These are phyloP conservation scores for Globisporangium cylindrosporum DNA, from an alignment of 352 stramenopile genomes.

Conservation along the genomic window DNA sequence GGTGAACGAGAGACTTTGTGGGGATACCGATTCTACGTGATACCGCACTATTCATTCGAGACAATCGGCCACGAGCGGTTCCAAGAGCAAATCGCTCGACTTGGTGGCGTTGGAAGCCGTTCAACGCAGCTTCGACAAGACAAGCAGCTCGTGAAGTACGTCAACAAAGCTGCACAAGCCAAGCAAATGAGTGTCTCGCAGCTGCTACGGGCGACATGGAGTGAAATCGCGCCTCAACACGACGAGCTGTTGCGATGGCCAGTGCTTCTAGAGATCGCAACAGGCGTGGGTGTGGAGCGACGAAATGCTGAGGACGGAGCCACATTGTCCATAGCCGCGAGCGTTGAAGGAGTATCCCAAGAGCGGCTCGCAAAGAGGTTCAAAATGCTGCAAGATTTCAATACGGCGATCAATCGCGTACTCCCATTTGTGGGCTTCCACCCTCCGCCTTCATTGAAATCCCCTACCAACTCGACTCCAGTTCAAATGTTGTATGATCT, in stretches of 20 bases:
- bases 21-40: slow-evolving; percentile 75
- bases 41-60: slow-evolving; percentile 56
- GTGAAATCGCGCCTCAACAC: slow-evolving; percentile 52
- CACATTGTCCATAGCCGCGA: neutral
- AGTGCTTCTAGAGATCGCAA: slow-evolving; percentile 57
- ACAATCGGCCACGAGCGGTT: slow-evolving; percentile 57
- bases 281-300: slow-evolving; percentile 12
- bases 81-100: slow-evolving; percentile 28
- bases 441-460: slow-evolving; percentile 7
- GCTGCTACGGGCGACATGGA: slow-evolving; percentile 53
- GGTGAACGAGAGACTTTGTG: slow-evolving; percentile 22
- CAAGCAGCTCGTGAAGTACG: slow-evolving; percentile 68
- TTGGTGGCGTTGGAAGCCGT: slow-evolving; percentile 17
- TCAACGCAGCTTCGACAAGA: slow-evolving; percentile 38
- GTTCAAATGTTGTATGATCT: slow-evolving; percentile 25
- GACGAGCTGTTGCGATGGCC: slow-evolving; percentile 72
- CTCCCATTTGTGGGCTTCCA: slow-evolving; percentile 52
- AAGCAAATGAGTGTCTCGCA: slow-evolving; percentile 52
- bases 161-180: slow-evolving; percentile 54
- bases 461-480: neutral
- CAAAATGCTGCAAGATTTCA: slow-evolving; percentile 76
- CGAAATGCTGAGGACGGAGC: neutral
- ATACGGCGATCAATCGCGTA: slow-evolving; percentile 51
- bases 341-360: slow-evolving; percentile 18
- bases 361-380: slow-evolving; percentile 59